A percentile compares a stretch with the other conserved stretches of the same genome.
Evolutionary conservation across 2,329 filamentous ascomycete genomes (phyloP).

Genomic region (Lasiodiplodia sp.): DNA sequence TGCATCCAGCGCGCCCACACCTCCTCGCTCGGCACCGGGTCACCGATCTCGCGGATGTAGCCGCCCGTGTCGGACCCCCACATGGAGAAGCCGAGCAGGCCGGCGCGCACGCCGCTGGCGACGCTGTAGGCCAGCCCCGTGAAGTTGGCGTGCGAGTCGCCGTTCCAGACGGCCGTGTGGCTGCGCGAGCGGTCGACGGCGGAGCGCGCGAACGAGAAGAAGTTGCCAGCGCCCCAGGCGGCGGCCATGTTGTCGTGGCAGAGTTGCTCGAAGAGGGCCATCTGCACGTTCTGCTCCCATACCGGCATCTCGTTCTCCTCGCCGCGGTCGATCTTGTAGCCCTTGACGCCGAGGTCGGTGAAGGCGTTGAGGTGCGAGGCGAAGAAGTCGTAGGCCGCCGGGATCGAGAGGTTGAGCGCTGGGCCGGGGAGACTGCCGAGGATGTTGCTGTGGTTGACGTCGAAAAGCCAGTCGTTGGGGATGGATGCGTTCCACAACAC

Average conservation of each 20-base stretch:
- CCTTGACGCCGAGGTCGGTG: constrained; percentile 44
- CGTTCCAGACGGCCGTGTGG: constrained; percentile 46
- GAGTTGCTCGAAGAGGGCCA: constrained; percentile 42
- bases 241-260: constrained; percentile 44
- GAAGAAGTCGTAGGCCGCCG: constrained; percentile 46
- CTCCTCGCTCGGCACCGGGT: constrained; percentile 39
- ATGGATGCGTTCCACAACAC: constrained; percentile 43
- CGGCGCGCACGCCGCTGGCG: constrained; percentile 43
- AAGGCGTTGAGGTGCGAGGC: constrained; percentile 41
- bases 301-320: constrained; percentile 51
- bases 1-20: constrained; percentile 51
- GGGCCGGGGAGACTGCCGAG: constrained; percentile 39
- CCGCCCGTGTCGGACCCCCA: constrained; percentile 48
- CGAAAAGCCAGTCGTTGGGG: constrained; percentile 44
- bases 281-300: constrained; percentile 47
- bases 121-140: constrained; percentile 43
- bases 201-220: constrained; percentile 46
- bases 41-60: constrained; percentile 37
- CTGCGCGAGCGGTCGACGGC: constrained; percentile 44
- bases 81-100: constrained; percentile 42
- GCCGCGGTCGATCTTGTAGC: constrained; percentile 50
- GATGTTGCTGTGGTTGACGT: constrained; percentile 1
- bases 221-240: constrained; percentile 40
- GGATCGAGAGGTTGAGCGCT: constrained; percentile 48
- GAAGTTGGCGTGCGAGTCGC: constrained; percentile 45